Conservation (phyloP, 257 asterid species). For the Lycium barbarum region DNA sequence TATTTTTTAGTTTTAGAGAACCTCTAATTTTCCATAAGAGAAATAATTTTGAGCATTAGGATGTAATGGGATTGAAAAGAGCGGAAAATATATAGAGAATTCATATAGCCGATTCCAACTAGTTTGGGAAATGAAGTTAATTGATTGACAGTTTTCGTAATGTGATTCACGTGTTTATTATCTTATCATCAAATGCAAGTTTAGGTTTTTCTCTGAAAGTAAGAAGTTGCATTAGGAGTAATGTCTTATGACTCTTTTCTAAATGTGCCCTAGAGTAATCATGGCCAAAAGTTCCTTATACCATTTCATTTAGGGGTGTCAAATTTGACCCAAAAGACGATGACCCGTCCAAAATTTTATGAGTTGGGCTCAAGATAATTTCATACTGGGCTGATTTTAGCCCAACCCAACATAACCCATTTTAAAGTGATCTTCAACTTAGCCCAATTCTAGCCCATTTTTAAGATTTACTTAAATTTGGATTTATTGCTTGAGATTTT, state of each 20-base stretch:
- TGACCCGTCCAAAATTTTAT: no score
- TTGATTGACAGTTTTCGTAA: not conserved
- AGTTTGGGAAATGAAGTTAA: not conserved
- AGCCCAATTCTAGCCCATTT: no score
- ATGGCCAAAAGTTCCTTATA: not conserved
- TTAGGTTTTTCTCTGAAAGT: no score
- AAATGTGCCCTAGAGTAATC: not conserved
- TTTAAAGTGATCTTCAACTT: no score
- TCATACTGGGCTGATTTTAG: no score
- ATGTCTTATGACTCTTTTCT: no score
- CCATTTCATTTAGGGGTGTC: not conserved
- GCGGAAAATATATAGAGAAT: not conserved
- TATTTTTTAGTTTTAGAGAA: not conserved
- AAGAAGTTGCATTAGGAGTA: no score
- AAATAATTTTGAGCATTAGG: not conserved
- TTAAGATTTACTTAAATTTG: no score
- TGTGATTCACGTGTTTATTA: not conserved
- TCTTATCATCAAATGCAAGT: not conserved
- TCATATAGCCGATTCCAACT: not conserved
- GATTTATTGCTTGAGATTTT: no score
- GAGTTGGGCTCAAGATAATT: no score
- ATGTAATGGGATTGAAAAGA: not conserved
- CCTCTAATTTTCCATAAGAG: not conserved
- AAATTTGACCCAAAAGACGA: no score
- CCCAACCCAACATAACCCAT: no score